Evolutionary conservation across 768 basidiomycete species (phyloP), one percentile per base, ranked within the genome.

Genomic region (Flagelloscypha sp.): DNA sequence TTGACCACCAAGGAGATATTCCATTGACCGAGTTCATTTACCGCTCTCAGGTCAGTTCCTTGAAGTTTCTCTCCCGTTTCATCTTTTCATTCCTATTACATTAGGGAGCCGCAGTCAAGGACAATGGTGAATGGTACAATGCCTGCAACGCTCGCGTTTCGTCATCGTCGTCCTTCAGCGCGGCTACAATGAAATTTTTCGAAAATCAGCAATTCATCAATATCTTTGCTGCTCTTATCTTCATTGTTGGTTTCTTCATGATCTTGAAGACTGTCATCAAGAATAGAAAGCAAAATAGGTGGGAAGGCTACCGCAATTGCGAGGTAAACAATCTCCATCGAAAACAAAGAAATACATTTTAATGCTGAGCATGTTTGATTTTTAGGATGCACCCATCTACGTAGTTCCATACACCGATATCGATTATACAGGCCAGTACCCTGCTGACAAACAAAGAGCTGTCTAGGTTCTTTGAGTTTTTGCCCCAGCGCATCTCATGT

Each of bases 11-110:
- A 39, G 63, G 74, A 37, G 85, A 87, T 50, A 81, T 88, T 48
- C 79, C 84, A 32, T 66, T 87, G 49, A 85, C 84, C 10, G 83
- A 86, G 53, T 87, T 88, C 66, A 81, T 86, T 55, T 84, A 85
- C 67, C 73, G 79, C 37, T 68, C 79, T 36, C 79, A 86, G 73
- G 84, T 83, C 52, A 12, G 62, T 55, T 13, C 17, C 18, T 30
- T 8, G 25, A 7, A 20, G 24, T 25, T 41, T 30, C 23, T 21
- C 17, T n/a, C 7, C n/a, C 11, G 17, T 20, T 33, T 10, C 10
- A 24, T 18, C 17, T 11, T 31, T 19, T 19, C n/a, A 24, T 30
- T 23, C 35, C 6, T n/a, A 35, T 34, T 33, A 0, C 11, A 29
- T 9, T 13, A 74, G 72, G 65, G 61, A 35, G 64, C 70, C 12